phyloP scores from a whole-genome alignment of 176 grass and related monocot species.

The Oryza rufipogon region DNA sequence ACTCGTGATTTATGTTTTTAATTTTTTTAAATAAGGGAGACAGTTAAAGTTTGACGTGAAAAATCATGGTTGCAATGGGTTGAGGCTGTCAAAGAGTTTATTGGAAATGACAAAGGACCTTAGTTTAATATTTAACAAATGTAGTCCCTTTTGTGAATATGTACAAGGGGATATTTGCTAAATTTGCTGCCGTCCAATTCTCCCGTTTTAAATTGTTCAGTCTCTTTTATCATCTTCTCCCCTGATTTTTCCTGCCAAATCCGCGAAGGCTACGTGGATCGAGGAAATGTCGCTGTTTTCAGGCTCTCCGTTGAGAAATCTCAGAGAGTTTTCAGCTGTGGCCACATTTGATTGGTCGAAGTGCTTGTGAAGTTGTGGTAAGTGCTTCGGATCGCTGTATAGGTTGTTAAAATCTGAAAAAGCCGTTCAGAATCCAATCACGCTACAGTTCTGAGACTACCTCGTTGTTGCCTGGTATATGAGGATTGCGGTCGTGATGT shows the following conservation, averaged over 20 bases:
- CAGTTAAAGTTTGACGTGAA: too few relatives aligned
- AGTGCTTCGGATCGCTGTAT: not conserved
- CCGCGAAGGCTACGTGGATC: not conserved
- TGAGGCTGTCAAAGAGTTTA: not conserved
- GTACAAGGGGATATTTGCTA: not conserved
- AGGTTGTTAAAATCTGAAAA: not conserved
- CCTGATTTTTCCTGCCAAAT: not conserved
- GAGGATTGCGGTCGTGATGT: not conserved
- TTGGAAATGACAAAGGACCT: not conserved
- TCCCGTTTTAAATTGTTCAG: not conserved
- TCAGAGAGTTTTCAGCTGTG: not conserved
- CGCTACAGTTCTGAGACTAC: not conserved
- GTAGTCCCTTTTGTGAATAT: not conserved
- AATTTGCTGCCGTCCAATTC: not conserved
- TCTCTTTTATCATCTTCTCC: not conserved
- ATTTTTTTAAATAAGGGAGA: too few relatives aligned
- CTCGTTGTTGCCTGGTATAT: not conserved
- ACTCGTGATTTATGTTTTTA: too few relatives aligned
- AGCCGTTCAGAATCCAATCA: not conserved
- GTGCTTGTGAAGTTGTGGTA: not conserved
- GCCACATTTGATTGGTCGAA: not conserved
- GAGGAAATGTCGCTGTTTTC: not conserved
- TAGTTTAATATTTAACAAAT: not conserved
- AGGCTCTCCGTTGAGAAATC: not conserved
- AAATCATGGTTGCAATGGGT: too few relatives aligned